phyloP scores from a whole-genome alignment of 495 filamentous ascomycete species.

The Pseudomonodictys pantanalensis region DNA sequence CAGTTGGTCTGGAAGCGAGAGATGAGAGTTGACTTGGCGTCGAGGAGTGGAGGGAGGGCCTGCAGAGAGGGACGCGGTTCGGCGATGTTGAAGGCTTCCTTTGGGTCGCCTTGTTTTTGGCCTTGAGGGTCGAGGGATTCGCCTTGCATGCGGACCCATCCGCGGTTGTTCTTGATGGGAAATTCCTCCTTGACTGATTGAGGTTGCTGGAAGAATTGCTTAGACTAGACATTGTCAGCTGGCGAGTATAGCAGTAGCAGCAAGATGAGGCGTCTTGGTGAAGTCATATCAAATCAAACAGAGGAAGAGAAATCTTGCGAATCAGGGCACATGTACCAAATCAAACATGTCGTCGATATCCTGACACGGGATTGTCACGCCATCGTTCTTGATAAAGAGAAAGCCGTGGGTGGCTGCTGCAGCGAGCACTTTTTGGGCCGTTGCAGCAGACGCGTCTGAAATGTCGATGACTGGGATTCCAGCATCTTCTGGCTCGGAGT shows the following conservation, averaged over 20 bases:
- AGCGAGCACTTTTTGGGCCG: slow-evolving; percentile 70
- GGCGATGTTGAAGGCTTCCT: slow-evolving; percentile 94
- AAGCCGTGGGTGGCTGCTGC: slow-evolving; percentile 83
- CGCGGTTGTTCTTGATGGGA: slow-evolving; percentile 73
- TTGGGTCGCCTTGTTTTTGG: slow-evolving; percentile 87
- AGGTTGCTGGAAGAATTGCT: slow-evolving; percentile 72
- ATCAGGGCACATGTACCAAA: slow-evolving; percentile 57
- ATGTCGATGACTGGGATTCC: slow-evolving; percentile 81
- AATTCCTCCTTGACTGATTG: slow-evolving; percentile 68
- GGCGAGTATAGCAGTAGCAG: not conserved
- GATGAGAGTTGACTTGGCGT: slow-evolving; percentile 58
- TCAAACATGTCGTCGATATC: slow-evolving; percentile 73
- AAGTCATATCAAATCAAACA: slow-evolving; percentile 2
- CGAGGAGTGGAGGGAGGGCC: slow-evolving; percentile 67
- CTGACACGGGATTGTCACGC: slow-evolving; percentile 58
- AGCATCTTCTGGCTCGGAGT: slow-evolving; percentile 45
- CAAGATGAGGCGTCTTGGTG: not conserved
- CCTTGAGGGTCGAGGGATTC: slow-evolving; percentile 83
- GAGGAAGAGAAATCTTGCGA: not conserved
- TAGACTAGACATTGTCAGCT: slow-evolving; percentile 54
- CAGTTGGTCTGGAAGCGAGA: slow-evolving; percentile 64
- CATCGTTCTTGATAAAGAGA: slow-evolving; percentile 75
- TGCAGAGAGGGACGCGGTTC: slow-evolving; percentile 76
- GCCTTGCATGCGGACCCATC: slow-evolving; percentile 84
- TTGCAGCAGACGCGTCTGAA: slow-evolving; percentile 49